Conservation (phyloP, 129 eudicot genomes). For the Cynara cardunculus region DNA sequence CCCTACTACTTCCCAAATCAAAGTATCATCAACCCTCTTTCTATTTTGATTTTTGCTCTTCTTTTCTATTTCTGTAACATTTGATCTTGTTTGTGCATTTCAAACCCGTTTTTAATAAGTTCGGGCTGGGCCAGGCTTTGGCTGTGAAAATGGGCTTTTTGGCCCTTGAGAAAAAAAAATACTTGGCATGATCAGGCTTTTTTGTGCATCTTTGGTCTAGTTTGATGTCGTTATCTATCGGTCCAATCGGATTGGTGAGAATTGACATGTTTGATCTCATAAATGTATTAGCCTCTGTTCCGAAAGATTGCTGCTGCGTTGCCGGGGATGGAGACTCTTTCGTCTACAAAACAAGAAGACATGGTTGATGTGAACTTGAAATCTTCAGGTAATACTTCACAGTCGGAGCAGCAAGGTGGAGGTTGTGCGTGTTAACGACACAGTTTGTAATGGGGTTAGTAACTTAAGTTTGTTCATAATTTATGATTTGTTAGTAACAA, state of each 20-base stretch:
- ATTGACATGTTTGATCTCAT: background rate
- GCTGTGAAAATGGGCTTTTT: too few species aligned
- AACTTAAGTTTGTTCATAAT: slow-evolving; percentile 28
- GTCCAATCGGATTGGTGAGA: background rate
- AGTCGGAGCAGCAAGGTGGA: slow-evolving; percentile 76
- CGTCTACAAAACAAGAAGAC: slow-evolving; percentile 81
- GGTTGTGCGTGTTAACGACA: slow-evolving; percentile 67
- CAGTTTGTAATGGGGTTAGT: slow-evolving; percentile 21
- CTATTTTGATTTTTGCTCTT: background rate
- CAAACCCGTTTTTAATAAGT: background rate
- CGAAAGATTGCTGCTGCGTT: slow-evolving; percentile 87
- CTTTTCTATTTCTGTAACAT: background rate
- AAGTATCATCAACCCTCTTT: background rate
- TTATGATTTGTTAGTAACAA: slow-evolving; percentile 23
- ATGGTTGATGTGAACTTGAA: slow-evolving; percentile 92
- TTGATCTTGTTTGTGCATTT: too few species aligned
- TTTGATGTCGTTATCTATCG: background rate
- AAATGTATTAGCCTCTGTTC: slow-evolving; percentile 59
- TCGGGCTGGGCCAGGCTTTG: too few species aligned
- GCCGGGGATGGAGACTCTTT: slow-evolving; percentile 88
- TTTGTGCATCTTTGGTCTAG: background rate
- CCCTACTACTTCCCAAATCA: background rate
- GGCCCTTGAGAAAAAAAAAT: too few species aligned
- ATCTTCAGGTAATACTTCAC: slow-evolving; percentile 50
- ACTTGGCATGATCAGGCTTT: background rate